phyloP scores from a whole-genome alignment of 129 eudicot genomes.

The Artemisia tridentata region DNA sequence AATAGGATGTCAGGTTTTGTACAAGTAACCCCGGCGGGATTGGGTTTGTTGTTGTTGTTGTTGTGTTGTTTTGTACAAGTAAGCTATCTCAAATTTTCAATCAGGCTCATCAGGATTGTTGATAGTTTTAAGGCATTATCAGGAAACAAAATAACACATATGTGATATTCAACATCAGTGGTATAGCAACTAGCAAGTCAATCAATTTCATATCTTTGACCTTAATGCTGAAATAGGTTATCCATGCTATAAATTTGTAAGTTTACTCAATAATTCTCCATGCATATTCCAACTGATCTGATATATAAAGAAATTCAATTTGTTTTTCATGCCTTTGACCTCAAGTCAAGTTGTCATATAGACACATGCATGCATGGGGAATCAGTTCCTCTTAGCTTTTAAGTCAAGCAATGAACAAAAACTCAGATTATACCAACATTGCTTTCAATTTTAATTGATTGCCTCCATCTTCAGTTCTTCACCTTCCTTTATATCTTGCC shows the following conservation, averaged over 20 bases:
- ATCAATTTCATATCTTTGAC: too few relatives aligned
- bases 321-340: slow-evolving; percentile 19
- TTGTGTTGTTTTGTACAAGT: too few relatives aligned
- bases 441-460: not conserved
- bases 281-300: not conserved
- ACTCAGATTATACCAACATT: slow-evolving; percentile 18
- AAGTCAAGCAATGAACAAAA: slow-evolving; percentile 39
- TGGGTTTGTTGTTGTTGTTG: too few relatives aligned
- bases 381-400: slow-evolving; percentile 35
- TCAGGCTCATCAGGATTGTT: too few relatives aligned
- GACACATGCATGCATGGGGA: slow-evolving; percentile 31
- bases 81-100: too few relatives aligned
- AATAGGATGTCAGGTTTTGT: too few relatives aligned
- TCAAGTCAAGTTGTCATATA: slow-evolving; percentile 25
- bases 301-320: not conserved
- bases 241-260: not conserved
- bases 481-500: slow-evolving; percentile 9
- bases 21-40: too few relatives aligned
- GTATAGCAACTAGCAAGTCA: too few relatives aligned
- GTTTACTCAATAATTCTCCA: not conserved
- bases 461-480: slow-evolving; percentile 14
- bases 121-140: too few relatives aligned
- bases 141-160: too few relatives aligned
- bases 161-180: too few relatives aligned
- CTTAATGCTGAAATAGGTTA: too few relatives aligned